Base-by-base conservation (phyloP, 805 yeast species). In the Candida awuae region DNA sequence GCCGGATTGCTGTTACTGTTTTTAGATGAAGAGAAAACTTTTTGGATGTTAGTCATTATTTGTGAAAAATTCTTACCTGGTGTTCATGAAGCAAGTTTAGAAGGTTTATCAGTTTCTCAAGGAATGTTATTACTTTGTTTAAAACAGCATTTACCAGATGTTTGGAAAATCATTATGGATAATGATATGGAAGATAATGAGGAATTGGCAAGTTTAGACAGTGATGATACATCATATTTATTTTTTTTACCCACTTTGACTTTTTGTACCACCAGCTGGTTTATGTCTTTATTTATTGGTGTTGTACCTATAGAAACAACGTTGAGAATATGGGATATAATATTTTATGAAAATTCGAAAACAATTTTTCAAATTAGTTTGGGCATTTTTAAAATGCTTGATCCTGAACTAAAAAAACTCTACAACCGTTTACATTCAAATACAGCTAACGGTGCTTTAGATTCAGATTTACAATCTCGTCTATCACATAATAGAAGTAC, bases 221-320 rank as follows among this genome's bases (percentile, higher is more conserved):
- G 39, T n/a, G 43, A 43, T 35, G 51, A 48, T 37, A 35, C 41
- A 4, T 53, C 54, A 60, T 52, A 78, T 84, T 67, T 90, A 23
- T 69, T 75, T 13, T 80, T 82, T 48, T 62, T 88, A 32, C 97
- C 98, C 1, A 95, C 97, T 2, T 73, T 92, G 4, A 84, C 96
- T 1, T 68, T 92, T 33, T 92, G 94, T 49, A 92, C 97, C 1
- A 90, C 96, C 0, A 79, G 95, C 39, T 92, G 98, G 98, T 92
- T 92, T 55, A 90, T 92, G 97, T 84, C 96, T 51, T 74, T 85
- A n/a, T 92, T 84, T 61, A 86, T 92, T 26, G 95, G 95, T 0
- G 77, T 81, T 1, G 61, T 92, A 19, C 98, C 98, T 0, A 76
- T 86, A 17, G 97, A 92, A 54, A 75, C 94, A 0, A 81, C 86